Evolutionary conservation across 2,329 filamentous ascomycete genomes (phyloP), one percentile per base, ranked within the genome.

Genomic region (Gremmenia infestans): DNA sequence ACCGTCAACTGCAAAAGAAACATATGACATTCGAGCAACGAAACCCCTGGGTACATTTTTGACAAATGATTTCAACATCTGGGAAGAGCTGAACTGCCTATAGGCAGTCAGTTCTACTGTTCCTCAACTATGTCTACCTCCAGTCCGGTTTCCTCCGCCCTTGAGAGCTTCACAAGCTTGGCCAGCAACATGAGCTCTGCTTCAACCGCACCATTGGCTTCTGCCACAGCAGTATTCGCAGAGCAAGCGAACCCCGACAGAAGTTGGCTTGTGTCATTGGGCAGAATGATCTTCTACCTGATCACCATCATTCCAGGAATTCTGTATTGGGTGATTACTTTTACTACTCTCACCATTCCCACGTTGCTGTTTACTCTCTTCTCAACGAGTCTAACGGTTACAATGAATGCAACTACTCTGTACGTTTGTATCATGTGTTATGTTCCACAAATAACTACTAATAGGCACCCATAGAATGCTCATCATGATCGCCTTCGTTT

Each of bases 331-430:
- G 73, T 86, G 53, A 83, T 96, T 64, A 90, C 88, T 59, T 88
- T 96, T 67, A 82, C 86, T 17, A 96, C 93, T 25, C 91, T 97
- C 63, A 95, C 90, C 15, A 72, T 97, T 57, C 94, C 94, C 45
- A 91, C 90, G 70, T 84, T 94, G 72, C 81, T 97, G 17, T 99
- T 96, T 71, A 89, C 86, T 5, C 78, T 96, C 60, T 90, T 96
- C 68, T 96, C 91, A 5, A 93, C 91, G 61, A 97, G 89, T 72
- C 78, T 96, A 77, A 99, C 94, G 0, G 90, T 99, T 68, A 99
- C 94, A 11, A 95, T 99, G 92, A 97, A 97, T 71, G 93, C 94
- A 65, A 97, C 93, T 19, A 99, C 94, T 17, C 74, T 99, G 85
- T 95, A 83, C 70, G 85, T 67, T 23, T 40, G 7, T 55, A 23